phyloP scores from a whole-genome alignment of 352 stramenopile genomes.

The Phytophthora sp. region DNA sequence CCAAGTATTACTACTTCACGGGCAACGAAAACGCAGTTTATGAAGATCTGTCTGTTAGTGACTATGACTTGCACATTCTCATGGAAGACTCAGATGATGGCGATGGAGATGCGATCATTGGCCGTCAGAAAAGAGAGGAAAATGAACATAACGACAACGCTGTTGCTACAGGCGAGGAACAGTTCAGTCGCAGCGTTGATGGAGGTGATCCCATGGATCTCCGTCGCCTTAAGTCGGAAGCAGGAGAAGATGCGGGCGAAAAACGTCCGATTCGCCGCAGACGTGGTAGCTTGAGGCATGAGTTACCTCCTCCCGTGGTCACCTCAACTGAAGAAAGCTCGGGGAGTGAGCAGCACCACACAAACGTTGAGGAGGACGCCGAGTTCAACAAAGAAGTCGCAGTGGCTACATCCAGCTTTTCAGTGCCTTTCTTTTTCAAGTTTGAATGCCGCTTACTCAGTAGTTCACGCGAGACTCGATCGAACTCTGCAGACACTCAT shows the following conservation, averaged over 20 bases:
- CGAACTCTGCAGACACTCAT: conserved; percentile 28
- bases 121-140: conserved; percentile 20
- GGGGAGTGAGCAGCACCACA: conserved; percentile 41
- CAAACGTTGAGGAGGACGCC: conserved; percentile 67
- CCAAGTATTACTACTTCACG: conserved; percentile 87
- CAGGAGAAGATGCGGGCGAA: conserved; percentile 8
- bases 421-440: conserved; percentile 84
- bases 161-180: conserved; percentile 9
- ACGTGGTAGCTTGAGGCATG: conserved; percentile 30
- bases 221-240: conserved; percentile 6
- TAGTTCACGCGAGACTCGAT: conserved; percentile 32
- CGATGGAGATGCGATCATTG: conserved; percentile 27
- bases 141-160: neutral
- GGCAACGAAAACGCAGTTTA: conserved; percentile 63
- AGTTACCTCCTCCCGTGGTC: conserved; percentile 36
- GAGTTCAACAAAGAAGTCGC: conserved; percentile 88
- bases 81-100: conserved; percentile 66
- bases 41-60: conserved; percentile 61
- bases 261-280: conserved; percentile 18
- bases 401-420: conserved; percentile 83
- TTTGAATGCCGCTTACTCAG: conserved; percentile 80
- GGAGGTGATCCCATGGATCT: neutral
- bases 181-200: conserved; percentile 16
- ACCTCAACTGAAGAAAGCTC: conserved; percentile 33
- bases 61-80: conserved; percentile 68